These are phyloP conservation scores for Agrocybe chaxingu DNA, from an alignment of 768 basidiomycete species.

Conservation along the genomic window DNA sequence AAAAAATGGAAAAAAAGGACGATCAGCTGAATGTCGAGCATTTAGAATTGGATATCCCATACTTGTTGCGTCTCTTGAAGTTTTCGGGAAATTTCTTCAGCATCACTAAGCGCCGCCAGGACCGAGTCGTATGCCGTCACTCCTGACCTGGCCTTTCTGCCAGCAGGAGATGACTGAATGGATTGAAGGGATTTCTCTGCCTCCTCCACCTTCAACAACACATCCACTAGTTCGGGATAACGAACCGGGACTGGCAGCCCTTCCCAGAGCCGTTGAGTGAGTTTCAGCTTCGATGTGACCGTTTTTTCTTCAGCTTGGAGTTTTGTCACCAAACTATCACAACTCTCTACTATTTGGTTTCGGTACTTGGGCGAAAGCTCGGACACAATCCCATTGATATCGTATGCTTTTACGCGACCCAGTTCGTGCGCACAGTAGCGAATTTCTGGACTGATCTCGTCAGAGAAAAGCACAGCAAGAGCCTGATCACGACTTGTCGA, in stretches of 20 bases:
- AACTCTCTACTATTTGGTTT: slow-evolving; percentile 62
- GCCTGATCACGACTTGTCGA: slow-evolving; percentile 84
- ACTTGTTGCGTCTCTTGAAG: slow-evolving; percentile 86
- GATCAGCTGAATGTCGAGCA: too few relatives aligned
- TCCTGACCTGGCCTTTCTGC: slow-evolving; percentile 58
- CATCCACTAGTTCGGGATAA: slow-evolving; percentile 88
- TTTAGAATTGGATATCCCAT: slow-evolving; percentile 1
- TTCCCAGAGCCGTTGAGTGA: slow-evolving; percentile 72
- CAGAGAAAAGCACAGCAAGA: slow-evolving; percentile 76
- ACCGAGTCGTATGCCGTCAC: slow-evolving; percentile 88
- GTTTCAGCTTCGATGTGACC: slow-evolving; percentile 45
- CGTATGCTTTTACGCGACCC: slow-evolving; percentile 75
- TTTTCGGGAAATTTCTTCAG: slow-evolving; percentile 80
- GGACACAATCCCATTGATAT: slow-evolving; percentile 69
- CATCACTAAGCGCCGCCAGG: slow-evolving; percentile 82
- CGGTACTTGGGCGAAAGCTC: slow-evolving; percentile 58
- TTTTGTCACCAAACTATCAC: slow-evolving; percentile 47
- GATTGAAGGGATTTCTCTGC: slow-evolving; percentile 60
- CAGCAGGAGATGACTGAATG: slow-evolving; percentile 26
- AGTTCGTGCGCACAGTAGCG: slow-evolving; percentile 90
- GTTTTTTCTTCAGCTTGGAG: slow-evolving; percentile 43
- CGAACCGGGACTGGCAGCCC: slow-evolving; percentile 80
- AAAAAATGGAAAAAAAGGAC: slow-evolving; percentile 1
- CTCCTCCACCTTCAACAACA: slow-evolving; percentile 78
- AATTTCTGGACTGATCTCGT: slow-evolving; percentile 89